Evolutionary conservation across 2,329 filamentous ascomycete genomes (phyloP).

Genomic region (Apiospora rasikravindrae): DNA sequence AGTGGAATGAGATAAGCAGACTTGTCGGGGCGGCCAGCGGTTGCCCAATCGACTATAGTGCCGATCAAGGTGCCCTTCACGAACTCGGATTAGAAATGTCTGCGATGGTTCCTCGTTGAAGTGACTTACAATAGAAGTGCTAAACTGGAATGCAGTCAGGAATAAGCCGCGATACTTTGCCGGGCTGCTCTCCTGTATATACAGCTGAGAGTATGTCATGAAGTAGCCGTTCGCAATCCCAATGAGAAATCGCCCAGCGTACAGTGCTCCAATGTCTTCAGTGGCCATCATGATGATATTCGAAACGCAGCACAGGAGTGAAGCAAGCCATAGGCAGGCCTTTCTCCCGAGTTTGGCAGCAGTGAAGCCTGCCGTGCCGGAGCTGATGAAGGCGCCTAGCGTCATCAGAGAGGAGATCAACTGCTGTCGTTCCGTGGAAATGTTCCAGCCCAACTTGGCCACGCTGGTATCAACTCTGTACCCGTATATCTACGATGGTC

Average conservation of each 20-base stretch:
- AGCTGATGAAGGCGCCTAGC: constrained; percentile 41
- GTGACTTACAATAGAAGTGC: constrained; percentile 47
- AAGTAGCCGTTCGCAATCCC: constrained; percentile 62
- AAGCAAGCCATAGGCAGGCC: constrained; percentile 51
- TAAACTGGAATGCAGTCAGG: constrained; percentile 53
- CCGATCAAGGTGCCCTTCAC: constrained; percentile 48
- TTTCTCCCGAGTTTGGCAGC: constrained; percentile 47
- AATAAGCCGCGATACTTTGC: constrained; percentile 56
- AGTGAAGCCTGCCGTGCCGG: constrained; percentile 38
- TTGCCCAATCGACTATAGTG: constrained; percentile 46
- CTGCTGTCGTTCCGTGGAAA: constrained; percentile 43
- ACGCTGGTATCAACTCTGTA: constrained; percentile 40
- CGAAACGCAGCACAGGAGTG: constrained; percentile 53
- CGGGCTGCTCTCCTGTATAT: constrained; percentile 52
- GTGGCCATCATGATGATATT: constrained; percentile 65
- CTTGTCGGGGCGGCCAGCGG: constrained; percentile 36
- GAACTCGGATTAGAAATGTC: constrained; percentile 20
- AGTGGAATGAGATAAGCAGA: constrained; percentile 39
- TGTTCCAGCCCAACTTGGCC: constrained; percentile 48
- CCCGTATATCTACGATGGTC: constrained; percentile 42
- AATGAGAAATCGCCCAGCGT: constrained; percentile 59
- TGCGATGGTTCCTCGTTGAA: too few species aligned
- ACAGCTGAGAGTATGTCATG: constrained; percentile 60
- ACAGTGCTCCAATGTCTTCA: constrained; percentile 56
- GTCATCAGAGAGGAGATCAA: constrained; percentile 45